Evolutionary conservation across 176 grass and related monocot species (phyloP).

Genomic region (Bonia amplexicaulis): DNA sequence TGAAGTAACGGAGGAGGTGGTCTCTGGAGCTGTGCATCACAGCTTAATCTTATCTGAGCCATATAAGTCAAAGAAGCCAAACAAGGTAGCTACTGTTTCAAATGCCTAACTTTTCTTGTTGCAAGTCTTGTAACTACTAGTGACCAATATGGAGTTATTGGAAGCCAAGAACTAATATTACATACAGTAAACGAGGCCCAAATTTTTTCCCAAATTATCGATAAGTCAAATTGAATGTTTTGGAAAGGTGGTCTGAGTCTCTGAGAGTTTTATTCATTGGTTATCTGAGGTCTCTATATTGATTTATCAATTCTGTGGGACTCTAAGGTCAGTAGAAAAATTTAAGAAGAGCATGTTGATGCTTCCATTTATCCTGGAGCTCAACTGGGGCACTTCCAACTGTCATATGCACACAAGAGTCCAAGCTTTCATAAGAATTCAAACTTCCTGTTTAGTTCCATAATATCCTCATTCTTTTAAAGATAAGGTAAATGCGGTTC

Average conservation of each 20-base stretch:
- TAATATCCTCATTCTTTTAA: not conserved
- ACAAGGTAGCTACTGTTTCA: conserved; percentile 37
- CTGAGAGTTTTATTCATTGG: not conserved
- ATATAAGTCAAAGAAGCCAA: conserved; percentile 61
- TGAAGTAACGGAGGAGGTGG: conserved; percentile 95
- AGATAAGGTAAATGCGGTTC: not conserved
- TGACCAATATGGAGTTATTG: conserved; percentile 5
- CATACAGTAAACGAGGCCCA: not conserved
- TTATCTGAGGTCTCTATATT: not conserved
- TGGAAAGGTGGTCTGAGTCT: not conserved
- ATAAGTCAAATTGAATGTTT: not conserved
- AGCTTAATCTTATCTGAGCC: conserved; percentile 72
- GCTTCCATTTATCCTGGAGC: not conserved
- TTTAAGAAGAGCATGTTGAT: not conserved
- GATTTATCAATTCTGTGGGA: not conserved
- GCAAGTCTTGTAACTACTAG: not conserved
- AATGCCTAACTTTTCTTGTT: conserved; percentile 14
- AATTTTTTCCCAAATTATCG: not conserved
- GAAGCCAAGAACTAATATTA: conserved; percentile 4
- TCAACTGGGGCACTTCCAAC: not conserved
- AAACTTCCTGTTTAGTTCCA: not conserved
- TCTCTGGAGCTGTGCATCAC: conserved; percentile 86
- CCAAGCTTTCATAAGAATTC: not conserved
- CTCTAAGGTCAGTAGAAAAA: not conserved
- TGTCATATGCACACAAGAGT: not conserved